Base-by-base conservation (phyloP, 805 yeast species). In the Suhomyces sp. region DNA sequence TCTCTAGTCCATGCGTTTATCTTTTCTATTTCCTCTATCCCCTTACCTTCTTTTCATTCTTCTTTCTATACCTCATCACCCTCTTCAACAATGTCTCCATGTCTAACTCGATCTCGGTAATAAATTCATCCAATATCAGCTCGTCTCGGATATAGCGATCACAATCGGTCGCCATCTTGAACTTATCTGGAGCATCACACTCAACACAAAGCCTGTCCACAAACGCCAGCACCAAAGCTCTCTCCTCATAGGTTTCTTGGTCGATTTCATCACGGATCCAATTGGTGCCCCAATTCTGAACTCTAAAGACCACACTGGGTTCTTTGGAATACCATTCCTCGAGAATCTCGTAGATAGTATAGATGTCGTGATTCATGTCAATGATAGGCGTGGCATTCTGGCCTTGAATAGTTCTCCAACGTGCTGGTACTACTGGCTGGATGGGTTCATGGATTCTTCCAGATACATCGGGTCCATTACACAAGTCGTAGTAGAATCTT, bases 191-290 rank as follows among this genome's bases (percentile, higher is more conserved):
- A 20, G 33, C 38, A 18, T 29, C 25, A n/a, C 39, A 30, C 10
- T 38, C 44, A 7, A 17, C 21, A 26, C 41, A 35, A 11, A 43
- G 23, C n/a, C 39, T 29, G 13, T 32, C 35, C 21, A 43, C 40
- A 26, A 43, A 43, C 6, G 33, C 22, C 6, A 43, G 34, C 3
- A 43, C 32, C n/a, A 31, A 31, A 16, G 33, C 37, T 15, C 47
- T 28, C 19, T 43, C 47, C 14, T 17, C 28, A 21, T 29, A 43
- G 2, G 47, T 43, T 21, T 43, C 44, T 24, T 31, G 27, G 34
- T 43, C 47, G 13, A 43, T 40, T 10, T 43, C 44, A 25, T 43
- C 47, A 11, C 42, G 28, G 19, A 43, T 36, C 47, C 47, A 43
- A 15, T 36, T 33, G 31, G 36, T 35, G 19, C 47, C 47, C 43